Evolutionary conservation across 2,329 filamentous ascomycete genomes (phyloP).

Genomic region (Arthrobotrys pseudoclavata): DNA sequence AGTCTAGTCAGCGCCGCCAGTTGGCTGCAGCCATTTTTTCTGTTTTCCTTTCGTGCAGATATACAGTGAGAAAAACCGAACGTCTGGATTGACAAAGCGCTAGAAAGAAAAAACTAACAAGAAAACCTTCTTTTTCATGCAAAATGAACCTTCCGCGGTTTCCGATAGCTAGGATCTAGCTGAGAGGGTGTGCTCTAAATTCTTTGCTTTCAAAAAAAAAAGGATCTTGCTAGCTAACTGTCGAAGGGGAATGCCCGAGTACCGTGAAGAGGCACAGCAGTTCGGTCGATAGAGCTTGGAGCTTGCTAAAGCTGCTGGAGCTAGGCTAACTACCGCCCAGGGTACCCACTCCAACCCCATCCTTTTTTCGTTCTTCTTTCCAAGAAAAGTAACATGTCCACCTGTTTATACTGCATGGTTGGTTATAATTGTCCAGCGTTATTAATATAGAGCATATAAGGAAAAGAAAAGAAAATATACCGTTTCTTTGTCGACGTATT

Average conservation of each 20-base stretch:
- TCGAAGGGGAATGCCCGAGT: conserved; percentile 1
- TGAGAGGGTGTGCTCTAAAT: conserved; percentile 1
- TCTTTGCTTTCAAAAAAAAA: background rate
- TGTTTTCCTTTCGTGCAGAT: background rate
- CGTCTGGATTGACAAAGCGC: too few species aligned
- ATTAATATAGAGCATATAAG: conserved; percentile 9
- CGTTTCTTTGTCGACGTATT: background rate
- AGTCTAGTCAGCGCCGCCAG: background rate
- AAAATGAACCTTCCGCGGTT: background rate
- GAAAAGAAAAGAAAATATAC: conserved; percentile 18
- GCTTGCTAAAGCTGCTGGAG: too few species aligned
- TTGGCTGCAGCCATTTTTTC: background rate
- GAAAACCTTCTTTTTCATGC: background rate
- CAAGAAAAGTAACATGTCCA: conserved; percentile 14
- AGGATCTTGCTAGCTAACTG: background rate
- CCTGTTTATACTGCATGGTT: background rate
- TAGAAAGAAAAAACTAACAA: background rate
- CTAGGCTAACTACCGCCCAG: background rate
- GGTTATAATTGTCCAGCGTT: background rate
- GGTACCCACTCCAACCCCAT: background rate
- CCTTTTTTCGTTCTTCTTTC: conserved; percentile 16
- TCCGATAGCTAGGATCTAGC: background rate
- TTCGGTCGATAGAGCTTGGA: background rate
- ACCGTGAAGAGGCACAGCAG: conserved; percentile 19
- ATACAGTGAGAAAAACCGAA: background rate